Percentiles rank a stretch among this genome's conserved stretches.
Evolutionary conservation across 2,329 filamentous ascomycete species (phyloP).

Genomic region (Cladosporium sp.): DNA sequence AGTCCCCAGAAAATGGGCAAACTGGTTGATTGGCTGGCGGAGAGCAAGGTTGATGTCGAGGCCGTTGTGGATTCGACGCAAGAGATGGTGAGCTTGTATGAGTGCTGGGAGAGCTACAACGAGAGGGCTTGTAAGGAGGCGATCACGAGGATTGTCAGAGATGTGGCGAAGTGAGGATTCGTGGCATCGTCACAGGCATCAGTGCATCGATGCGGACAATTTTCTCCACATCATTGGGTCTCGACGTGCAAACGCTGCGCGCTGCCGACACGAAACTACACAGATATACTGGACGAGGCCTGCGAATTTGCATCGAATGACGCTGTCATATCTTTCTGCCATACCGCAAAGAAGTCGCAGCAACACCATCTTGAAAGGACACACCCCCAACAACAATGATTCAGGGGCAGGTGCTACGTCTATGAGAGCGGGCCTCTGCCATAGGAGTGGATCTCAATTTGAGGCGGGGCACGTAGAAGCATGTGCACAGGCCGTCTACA

Average conservation of each 20-base stretch:
- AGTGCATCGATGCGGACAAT: not conserved
- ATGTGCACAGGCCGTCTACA: not conserved
- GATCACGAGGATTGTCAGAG: slow-evolving; percentile 64
- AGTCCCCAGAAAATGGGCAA: slow-evolving; percentile 43
- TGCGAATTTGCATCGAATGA: not conserved
- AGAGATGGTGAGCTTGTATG: slow-evolving; percentile 87
- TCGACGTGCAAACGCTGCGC: not conserved
- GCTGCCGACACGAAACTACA: not conserved
- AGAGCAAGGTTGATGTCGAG: slow-evolving; percentile 81
- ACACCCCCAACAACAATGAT: not conserved
- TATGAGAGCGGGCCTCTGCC: not conserved
- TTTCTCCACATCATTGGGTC: not conserved
- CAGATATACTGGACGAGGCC: not conserved
- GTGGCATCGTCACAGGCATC: not conserved
- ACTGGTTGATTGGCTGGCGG: slow-evolving; percentile 78
- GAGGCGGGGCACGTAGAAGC: not conserved
- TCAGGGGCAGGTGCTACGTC: not conserved
- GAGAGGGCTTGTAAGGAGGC: slow-evolving; percentile 67
- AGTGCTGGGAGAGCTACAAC: slow-evolving; percentile 68
- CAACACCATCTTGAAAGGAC: not conserved
- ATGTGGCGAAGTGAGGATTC: slow-evolving; percentile 51
- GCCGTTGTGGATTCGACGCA: slow-evolving; percentile 87
- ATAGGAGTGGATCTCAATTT: not conserved
- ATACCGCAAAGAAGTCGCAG: not conserved
- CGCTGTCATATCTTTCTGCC: not conserved